These are phyloP conservation scores for Alternaria burnsii DNA, from an alignment of 2,329 filamentous ascomycete species.

Conservation along the genomic window DNA sequence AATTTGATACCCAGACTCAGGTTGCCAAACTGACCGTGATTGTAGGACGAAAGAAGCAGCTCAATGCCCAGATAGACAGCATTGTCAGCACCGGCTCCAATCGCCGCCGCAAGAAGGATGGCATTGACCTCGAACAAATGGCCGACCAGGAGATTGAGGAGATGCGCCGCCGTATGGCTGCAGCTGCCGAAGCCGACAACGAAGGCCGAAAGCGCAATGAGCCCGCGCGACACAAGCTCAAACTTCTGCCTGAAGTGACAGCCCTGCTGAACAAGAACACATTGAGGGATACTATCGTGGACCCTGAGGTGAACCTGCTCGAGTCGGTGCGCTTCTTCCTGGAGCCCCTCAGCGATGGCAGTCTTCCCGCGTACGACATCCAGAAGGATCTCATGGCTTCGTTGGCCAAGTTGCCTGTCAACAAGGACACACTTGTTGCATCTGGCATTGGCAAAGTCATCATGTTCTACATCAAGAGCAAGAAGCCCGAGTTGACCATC, in stretches of 20 bases:
- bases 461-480: slow-evolving; percentile 96
- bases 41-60: slow-evolving; percentile 75
- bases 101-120: slow-evolving; percentile 79
- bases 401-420: slow-evolving; percentile 81
- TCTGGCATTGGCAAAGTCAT: slow-evolving; percentile 96
- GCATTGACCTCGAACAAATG: slow-evolving; percentile 89
- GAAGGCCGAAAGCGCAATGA: slow-evolving; percentile 78
- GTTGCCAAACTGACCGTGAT: slow-evolving; percentile 20
- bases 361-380: slow-evolving; percentile 94
- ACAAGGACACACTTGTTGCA: slow-evolving; percentile 87
- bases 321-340: slow-evolving; percentile 97
- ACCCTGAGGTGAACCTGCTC: slow-evolving; percentile 93
- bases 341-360: slow-evolving; percentile 92
- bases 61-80: slow-evolving; percentile 87
- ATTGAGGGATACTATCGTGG: slow-evolving; percentile 82
- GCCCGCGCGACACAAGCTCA: slow-evolving; percentile 90
- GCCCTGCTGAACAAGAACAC: slow-evolving; percentile 89
- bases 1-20: not conserved
- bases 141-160: slow-evolving; percentile 89
- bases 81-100: slow-evolving; percentile 85
- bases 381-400: slow-evolving; percentile 92
- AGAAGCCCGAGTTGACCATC: slow-evolving; percentile 84
- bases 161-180: slow-evolving; percentile 89
- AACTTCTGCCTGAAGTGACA: slow-evolving; percentile 90
- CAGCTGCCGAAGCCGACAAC: slow-evolving; percentile 87